Percentiles rank a stretch among this genome's conserved stretches.
These are phyloP conservation scores for Blumeria hordei DNA, from an alignment of 2,329 filamentous ascomycete species.

Conservation along the genomic window DNA sequence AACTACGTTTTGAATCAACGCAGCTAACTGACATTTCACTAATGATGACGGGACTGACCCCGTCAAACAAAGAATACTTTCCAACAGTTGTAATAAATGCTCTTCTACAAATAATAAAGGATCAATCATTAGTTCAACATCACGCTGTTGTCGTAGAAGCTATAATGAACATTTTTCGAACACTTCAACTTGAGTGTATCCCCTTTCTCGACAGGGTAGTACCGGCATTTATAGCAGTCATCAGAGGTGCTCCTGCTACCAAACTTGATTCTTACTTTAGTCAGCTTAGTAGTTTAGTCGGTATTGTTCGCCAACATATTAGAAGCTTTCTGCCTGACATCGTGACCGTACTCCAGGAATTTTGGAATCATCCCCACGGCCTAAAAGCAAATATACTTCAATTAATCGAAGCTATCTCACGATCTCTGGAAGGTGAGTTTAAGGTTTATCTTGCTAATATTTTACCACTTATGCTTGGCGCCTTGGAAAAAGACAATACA, in stretches of 20 bases:
- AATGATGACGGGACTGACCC: conserved; percentile 93
- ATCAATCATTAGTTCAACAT: conserved; percentile 69
- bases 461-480: conserved; percentile 79
- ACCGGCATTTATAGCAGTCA: conserved; percentile 76
- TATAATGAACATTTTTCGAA: conserved; percentile 97
- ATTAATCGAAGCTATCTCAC: conserved; percentile 79
- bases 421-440: conserved; percentile 90
- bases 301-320: conserved; percentile 91
- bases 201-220: conserved; percentile 86
- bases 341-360: conserved; percentile 65
- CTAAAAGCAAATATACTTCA: conserved; percentile 80
- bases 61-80: conserved; percentile 95
- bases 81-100: conserved; percentile 96
- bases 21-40: conserved; percentile 78
- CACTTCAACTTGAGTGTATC: conserved; percentile 84
- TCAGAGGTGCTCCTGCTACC: conserved; percentile 52
- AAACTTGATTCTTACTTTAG: conserved; percentile 93
- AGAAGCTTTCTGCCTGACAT: conserved; percentile 74
- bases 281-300: conserved; percentile 76
- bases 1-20: conserved; percentile 36
- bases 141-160: conserved; percentile 90
- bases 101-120: conserved; percentile 73
- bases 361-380: conserved; percentile 60
- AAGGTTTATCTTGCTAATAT: conserved; percentile 82
- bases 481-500: conserved; percentile 66